Evolutionary conservation across 1,139 yeast genomes (phyloP).

Genomic region (Casaregolazyma suthepensis): DNA sequence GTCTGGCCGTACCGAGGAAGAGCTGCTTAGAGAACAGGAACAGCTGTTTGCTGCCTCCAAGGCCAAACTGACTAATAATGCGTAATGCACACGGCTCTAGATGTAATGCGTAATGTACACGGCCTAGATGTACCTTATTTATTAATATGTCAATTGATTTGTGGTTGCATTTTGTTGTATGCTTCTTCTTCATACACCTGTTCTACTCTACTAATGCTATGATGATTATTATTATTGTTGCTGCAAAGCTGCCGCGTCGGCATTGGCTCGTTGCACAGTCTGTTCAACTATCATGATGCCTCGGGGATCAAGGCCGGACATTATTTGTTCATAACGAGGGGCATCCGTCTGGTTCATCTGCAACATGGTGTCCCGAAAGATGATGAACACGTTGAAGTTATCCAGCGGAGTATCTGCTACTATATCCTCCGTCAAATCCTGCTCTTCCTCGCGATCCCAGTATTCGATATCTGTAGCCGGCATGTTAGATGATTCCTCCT

Average conservation of each 20-base stretch:
- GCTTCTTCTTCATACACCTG: not conserved
- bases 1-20: constrained; percentile 89
- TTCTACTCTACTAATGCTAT: not conserved
- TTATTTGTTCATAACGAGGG: constrained; percentile 27
- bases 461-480: constrained; percentile 8
- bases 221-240: not conserved
- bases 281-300: constrained; percentile 31
- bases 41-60: constrained; percentile 86
- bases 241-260: constrained; percentile 1
- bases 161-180: not conserved
- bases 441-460: constrained; percentile 38
- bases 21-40: constrained; percentile 84
- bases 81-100: not conserved
- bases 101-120: too few relatives aligned
- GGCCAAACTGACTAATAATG: constrained; percentile 38
- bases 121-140: not conserved
- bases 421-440: constrained; percentile 71
- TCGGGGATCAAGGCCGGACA: constrained; percentile 27
- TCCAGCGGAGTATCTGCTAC: constrained; percentile 75
- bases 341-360: constrained; percentile 30
- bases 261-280: constrained; percentile 19
- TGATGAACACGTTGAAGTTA: constrained; percentile 53
- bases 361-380: constrained; percentile 42
- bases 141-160: not conserved
- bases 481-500: constrained; percentile 24